A percentile compares a stretch with the other conserved stretches of the same genome.
phyloP scores from a whole-genome alignment of 805 yeast species.

The Debaryomyces castellii region DNA sequence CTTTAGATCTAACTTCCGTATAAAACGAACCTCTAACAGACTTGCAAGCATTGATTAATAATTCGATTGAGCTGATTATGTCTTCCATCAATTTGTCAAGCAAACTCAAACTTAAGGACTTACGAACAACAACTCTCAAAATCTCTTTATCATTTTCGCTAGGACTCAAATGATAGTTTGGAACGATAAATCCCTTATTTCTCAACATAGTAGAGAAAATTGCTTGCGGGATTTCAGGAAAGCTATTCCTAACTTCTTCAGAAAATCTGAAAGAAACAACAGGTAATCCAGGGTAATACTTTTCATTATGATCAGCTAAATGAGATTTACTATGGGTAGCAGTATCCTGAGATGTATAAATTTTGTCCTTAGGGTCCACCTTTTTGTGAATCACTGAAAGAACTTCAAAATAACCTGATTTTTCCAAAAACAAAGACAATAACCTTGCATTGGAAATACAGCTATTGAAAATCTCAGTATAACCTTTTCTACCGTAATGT shows the following conservation, averaged over 20 bases:
- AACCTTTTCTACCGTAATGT: conserved; percentile 73
- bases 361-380: conserved; percentile 14
- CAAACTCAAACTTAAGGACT: conserved; percentile 60
- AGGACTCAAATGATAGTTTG: conserved; percentile 84
- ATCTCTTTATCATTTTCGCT: conserved; percentile 59
- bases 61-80: conserved; percentile 51
- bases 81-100: conserved; percentile 65
- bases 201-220: conserved; percentile 71
- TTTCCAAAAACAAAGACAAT: conserved; percentile 59
- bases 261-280: conserved; percentile 84
- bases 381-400: conserved; percentile 77
- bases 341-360: conserved; percentile 16
- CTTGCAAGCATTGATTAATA: conserved; percentile 49
- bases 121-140: conserved; percentile 80
- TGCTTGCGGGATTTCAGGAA: conserved; percentile 82
- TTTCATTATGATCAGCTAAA: conserved; percentile 33
- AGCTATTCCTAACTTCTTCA: conserved; percentile 51
- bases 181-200: conserved; percentile 81
- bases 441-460: conserved; percentile 75
- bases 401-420: conserved; percentile 65
- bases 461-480: conserved; percentile 54
- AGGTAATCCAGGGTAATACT: conserved; percentile 76
- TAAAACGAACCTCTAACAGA: conserved; percentile 29
- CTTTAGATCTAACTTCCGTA: conserved; percentile 12
- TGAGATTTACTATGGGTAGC: conserved; percentile 6